Conservation (phyloP, 2,329 filamentous ascomycete genomes). For the Exophiala oligosperma region DNA sequence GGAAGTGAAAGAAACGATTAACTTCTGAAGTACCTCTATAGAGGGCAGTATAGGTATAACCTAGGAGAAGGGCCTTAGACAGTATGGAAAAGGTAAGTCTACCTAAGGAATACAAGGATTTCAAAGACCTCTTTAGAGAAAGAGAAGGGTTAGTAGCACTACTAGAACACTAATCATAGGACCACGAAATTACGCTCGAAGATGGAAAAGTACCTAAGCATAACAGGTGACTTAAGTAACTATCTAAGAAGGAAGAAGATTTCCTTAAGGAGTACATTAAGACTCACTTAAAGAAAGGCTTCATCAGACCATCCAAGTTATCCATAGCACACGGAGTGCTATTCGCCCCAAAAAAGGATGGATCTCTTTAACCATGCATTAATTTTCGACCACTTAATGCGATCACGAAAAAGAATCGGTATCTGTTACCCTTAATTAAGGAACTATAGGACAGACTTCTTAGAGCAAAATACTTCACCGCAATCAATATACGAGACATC, state of each 20-base stretch:
- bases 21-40: neutral
- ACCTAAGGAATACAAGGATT: neutral
- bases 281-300: too few relatives aligned
- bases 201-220: neutral
- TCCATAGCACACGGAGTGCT: too few relatives aligned
- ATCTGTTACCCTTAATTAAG: neutral
- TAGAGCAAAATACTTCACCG: neutral
- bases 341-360: neutral
- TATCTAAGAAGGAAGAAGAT: neutral
- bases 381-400: slow-evolving; percentile 1
- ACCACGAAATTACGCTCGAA: neutral
- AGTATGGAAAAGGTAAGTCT: neutral
- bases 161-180: neutral
- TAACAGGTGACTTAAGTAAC: neutral
- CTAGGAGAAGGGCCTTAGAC: neutral
- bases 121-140: neutral
- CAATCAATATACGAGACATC: neutral
- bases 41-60: neutral
- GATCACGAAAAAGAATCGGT: neutral
- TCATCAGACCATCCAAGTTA: too few relatives aligned
- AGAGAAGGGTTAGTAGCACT: neutral
- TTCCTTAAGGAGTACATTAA: slow-evolving; percentile 1
- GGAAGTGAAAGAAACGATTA: neutral
- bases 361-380: neutral
- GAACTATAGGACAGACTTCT: neutral